These are phyloP conservation scores for Globisporangium perplexum DNA, from an alignment of 352 stramenopile species.

Conservation along the genomic window DNA sequence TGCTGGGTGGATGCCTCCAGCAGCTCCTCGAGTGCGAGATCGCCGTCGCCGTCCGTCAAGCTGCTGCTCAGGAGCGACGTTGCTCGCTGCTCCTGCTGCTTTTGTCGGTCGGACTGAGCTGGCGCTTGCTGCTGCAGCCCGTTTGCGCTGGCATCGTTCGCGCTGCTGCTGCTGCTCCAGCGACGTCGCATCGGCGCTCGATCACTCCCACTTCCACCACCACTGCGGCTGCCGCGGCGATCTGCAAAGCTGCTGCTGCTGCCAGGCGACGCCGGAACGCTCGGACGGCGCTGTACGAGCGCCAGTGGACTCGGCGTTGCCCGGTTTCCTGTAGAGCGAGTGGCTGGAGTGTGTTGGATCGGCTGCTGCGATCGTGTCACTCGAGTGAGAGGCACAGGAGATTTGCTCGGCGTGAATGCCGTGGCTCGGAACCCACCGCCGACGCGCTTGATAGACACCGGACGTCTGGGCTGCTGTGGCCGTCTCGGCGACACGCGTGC, in stretches of 20 bases:
- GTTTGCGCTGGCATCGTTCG: background rate
- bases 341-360: background rate
- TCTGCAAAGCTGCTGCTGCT: background rate
- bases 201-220: no score
- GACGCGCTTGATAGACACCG: conserved; percentile 38
- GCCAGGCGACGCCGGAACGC: conserved; percentile 8
- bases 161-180: conserved; percentile 1
- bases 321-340: background rate
- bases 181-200: no score
- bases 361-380: background rate
- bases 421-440: conserved; percentile 51
- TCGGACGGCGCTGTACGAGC: conserved; percentile 8
- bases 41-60: conserved; percentile 1
- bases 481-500: background rate
- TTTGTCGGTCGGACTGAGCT: background rate
- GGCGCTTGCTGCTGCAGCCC: background rate
- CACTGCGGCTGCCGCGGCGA: no score
- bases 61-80: background rate
- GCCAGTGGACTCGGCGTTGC: background rate
- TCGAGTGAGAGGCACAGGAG: background rate
- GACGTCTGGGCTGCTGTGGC: conserved; percentile 6
- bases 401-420: conserved; percentile 11
- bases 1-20: conserved; percentile 10
- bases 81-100: background rate
- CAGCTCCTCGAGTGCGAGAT: conserved; percentile 12